Evolutionary conservation across 495 filamentous ascomycete species (phyloP), one percentile per base, ranked within the genome.

Genomic region (Penicillium tannophilum): DNA sequence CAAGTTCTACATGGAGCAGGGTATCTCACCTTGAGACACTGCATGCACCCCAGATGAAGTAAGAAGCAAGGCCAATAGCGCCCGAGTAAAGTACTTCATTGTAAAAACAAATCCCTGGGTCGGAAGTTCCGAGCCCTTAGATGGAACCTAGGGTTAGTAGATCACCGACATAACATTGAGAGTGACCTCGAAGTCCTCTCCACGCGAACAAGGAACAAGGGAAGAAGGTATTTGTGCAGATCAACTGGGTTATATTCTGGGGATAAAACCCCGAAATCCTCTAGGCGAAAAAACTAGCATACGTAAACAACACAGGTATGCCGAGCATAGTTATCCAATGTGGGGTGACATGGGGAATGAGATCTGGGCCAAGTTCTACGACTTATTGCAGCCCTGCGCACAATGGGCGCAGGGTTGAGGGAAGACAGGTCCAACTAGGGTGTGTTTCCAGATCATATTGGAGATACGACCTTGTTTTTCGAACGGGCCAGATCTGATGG

Each of bases 281-380:
- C 9, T 30, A 35, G 31, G 24, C 16, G 55, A 39, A 48, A 36
- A 23, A 19, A 46, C 1, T 19, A 36, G 41, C 48, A 50, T 46
- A 16, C 26, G 52, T 36, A 59, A 62, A 64, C 61, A 43, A 56
- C 58, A 60, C 50, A 59, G 31, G 55, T 31, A 33, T 42, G 26
- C 55, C 58, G 56, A 54, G 60, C 67, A 65, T 61, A 63, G 50
- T 50, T 44, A 47, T 52, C 56, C 54, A 33, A 6, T 49, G 33
- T 65, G 58, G 55, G 50, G 56, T 53, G 30, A 54, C 42, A 63
- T 67, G 55, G 58, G 58, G 67, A 70, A 70, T 70, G 67, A 31
- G 57, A 59, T 63, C 46, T n/a, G 45, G 55, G 50, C 39, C 54
- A 30, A 47, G 52, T 14, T 57, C 39, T 47, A 14, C 7, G 41